Evolutionary conservation across 1,139 yeast species (phyloP).

Genomic region (Zygosaccharomyces sapae): DNA sequence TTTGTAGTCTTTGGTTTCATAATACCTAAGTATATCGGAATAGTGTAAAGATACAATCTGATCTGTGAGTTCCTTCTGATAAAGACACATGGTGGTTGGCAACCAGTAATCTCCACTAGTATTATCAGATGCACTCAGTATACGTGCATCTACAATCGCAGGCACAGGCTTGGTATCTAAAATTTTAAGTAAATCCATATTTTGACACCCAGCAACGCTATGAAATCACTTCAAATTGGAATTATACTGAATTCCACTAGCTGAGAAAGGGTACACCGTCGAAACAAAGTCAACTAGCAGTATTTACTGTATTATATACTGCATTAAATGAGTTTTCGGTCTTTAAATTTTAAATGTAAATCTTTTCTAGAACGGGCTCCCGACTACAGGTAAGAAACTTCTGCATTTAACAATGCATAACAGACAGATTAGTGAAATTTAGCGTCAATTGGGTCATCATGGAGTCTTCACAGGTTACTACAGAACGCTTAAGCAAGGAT

Average conservation of each 20-base stretch:
- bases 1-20: slow-evolving; percentile 54
- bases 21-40: slow-evolving; percentile 81
- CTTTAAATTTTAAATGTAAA: background rate
- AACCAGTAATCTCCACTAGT: slow-evolving; percentile 69
- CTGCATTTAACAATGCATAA: background rate
- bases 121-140: slow-evolving; percentile 35
- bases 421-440: background rate
- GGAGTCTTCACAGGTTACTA: background rate
- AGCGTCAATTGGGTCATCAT: background rate
- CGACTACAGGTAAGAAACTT: background rate
- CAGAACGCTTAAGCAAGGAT: slow-evolving; percentile 43
- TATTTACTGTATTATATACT: background rate
- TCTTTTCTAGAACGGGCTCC: slow-evolving; percentile 3
- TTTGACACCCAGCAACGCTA: background rate
- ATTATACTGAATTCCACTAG: background rate
- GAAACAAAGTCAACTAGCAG: background rate
- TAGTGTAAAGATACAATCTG: slow-evolving; percentile 89
- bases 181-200: slow-evolving; percentile 72
- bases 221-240: background rate
- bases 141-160: slow-evolving; percentile 53
- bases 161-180: slow-evolving; percentile 86
- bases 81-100: slow-evolving; percentile 83
- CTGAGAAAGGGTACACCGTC: background rate
- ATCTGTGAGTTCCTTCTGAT: slow-evolving; percentile 87
- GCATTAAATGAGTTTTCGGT: background rate